A percentile compares a stretch with the other conserved stretches of the same genome.
These are phyloP conservation scores for Huntiella decipiens DNA, from an alignment of 2,329 filamentous ascomycete genomes.

Conservation along the genomic window DNA sequence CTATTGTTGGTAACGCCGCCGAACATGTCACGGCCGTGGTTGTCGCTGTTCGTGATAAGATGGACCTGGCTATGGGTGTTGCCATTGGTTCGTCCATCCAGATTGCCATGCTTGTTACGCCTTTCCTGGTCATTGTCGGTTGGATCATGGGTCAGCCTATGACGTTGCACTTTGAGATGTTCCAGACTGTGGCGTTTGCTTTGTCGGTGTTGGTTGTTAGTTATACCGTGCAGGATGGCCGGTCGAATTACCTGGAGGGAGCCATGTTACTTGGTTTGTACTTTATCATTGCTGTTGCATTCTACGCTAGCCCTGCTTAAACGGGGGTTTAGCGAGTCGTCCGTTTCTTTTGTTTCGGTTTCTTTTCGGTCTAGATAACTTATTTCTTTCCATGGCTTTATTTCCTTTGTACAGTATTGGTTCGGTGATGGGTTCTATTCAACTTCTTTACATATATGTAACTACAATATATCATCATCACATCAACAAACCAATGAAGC, in stretches of 20 bases:
- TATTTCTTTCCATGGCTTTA: not conserved
- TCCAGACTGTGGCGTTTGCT: constrained; percentile 69
- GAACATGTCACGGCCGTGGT: constrained; percentile 70
- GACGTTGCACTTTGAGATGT: constrained; percentile 70
- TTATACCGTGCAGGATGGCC: constrained; percentile 62
- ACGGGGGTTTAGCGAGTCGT: not conserved
- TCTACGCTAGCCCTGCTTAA: constrained; percentile 32
- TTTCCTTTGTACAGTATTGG: not conserved
- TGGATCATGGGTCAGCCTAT: constrained; percentile 58
- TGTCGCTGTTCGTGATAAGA: constrained; percentile 60
- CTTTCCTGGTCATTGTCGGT: constrained; percentile 59
- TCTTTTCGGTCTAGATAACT: not conserved
- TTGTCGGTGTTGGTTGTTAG: constrained; percentile 57
- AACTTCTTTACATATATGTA: no score
- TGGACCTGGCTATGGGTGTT: constrained; percentile 56
- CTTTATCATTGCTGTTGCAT: constrained; percentile 40
- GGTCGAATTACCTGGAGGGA: constrained; percentile 69
- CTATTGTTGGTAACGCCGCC: constrained; percentile 63
- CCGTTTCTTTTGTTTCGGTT: not conserved
- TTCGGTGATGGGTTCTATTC: no score
- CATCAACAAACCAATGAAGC: not conserved
- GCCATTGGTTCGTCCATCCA: constrained; percentile 69
- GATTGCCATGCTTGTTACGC: constrained; percentile 65
- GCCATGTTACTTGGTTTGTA: constrained; percentile 43
- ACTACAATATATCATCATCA: no score